A percentile compares a stretch with the other conserved stretches of the same genome.
Conservation (phyloP, 2,329 filamentous ascomycete genomes). For the Beauveria australis region DNA sequence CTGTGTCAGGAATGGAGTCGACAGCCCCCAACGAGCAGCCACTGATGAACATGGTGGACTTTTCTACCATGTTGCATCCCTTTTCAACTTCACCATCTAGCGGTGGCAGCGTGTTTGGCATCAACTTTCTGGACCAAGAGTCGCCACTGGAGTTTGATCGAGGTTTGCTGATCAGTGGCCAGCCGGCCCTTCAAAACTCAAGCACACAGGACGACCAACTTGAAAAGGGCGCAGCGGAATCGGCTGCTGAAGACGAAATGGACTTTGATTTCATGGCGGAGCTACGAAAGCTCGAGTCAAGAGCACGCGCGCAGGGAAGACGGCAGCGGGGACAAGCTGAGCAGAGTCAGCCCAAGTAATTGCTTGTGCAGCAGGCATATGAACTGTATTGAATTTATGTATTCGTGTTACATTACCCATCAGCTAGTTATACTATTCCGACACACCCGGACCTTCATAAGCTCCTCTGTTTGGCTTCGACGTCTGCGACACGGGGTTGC, state of each 20-base stretch:
- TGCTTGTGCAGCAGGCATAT: background rate
- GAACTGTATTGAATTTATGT: background rate
- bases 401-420: background rate
- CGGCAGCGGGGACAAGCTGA: background rate
- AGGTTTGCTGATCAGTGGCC: background rate
- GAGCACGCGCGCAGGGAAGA: conserved; percentile 6
- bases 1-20: background rate
- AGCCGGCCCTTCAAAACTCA: background rate
- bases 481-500: conserved; percentile 13
- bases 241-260: background rate
- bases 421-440: background rate
- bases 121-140: conserved; percentile 3
- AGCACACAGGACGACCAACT: background rate
- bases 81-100: conserved; percentile 11
- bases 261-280: conserved; percentile 12
- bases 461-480: conserved; percentile 16
- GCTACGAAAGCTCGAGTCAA: conserved; percentile 11
- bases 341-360: background rate
- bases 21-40: background rate
- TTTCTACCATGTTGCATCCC: conserved; percentile 9
- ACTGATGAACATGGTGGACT: conserved; percentile 6
- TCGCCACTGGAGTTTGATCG: background rate
- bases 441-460: conserved; percentile 15
- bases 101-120: conserved; percentile 9
- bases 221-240: background rate